phyloP scores from a whole-genome alignment of 257 asterid species.

The Jacaranda mimosifolia region DNA sequence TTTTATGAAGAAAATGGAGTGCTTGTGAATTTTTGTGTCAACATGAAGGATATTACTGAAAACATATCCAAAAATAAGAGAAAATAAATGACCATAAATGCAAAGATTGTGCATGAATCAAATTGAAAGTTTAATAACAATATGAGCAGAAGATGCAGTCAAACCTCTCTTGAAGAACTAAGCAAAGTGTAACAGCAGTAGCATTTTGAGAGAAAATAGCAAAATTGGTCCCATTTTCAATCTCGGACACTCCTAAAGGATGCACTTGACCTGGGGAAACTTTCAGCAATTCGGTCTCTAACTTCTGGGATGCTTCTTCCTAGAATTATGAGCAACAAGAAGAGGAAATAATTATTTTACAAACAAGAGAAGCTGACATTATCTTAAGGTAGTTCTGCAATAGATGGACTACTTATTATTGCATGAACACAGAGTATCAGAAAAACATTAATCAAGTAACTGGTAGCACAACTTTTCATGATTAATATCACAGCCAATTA shows the following conservation, averaged over 20 bases:
- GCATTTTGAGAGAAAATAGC: slow-evolving; percentile 94
- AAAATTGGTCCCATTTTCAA: slow-evolving; percentile 83
- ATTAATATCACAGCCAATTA: background rate
- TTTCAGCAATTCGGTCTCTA: slow-evolving; percentile 51
- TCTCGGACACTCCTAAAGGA: slow-evolving; percentile 88
- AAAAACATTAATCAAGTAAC: background rate
- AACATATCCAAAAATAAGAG: slow-evolving; percentile 2
- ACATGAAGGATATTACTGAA: slow-evolving; percentile 18
- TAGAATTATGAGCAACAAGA: slow-evolving; percentile 43
- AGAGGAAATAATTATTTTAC: slow-evolving; percentile 27
- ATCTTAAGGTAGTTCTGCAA: slow-evolving; percentile 5
- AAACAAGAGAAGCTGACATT: slow-evolving; percentile 28
- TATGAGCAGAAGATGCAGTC: slow-evolving; percentile 34
- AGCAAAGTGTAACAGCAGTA: slow-evolving; percentile 81
- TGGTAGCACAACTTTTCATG: background rate
- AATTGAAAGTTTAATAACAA: slow-evolving; percentile 24
- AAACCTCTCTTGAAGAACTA: slow-evolving; percentile 74
- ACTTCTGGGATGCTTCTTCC: slow-evolving; percentile 65
- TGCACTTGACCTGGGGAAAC: slow-evolving; percentile 82
- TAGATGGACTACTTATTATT: background rate
- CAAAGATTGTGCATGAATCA: slow-evolving; percentile 21
- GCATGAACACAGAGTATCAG: background rate
- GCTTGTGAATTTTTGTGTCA: background rate
- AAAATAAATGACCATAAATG: slow-evolving; percentile 1
- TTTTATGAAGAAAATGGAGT: slow-evolving; percentile 2